phyloP scores from a whole-genome alignment of 2,329 filamentous ascomycete species.

The Phialemonium atrogriseum region DNA sequence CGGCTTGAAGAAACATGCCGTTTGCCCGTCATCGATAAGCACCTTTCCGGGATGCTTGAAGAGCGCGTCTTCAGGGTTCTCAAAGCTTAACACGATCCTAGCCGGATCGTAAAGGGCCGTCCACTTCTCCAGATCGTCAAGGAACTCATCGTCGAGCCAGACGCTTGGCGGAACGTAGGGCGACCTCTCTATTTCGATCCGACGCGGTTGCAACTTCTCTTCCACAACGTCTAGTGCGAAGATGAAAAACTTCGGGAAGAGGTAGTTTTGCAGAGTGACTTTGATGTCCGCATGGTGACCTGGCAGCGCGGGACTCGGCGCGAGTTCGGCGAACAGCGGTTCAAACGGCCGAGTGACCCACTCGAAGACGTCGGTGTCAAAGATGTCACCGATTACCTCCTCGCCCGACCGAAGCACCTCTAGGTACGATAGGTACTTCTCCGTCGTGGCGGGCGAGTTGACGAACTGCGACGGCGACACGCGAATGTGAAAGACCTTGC shows the following conservation, averaged over 20 bases:
- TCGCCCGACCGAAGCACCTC: slow-evolving; percentile 6
- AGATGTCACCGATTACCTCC: slow-evolving; percentile 7
- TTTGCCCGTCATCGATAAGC: background rate
- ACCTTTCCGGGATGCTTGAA: slow-evolving; percentile 2
- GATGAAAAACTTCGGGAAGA: slow-evolving; percentile 1
- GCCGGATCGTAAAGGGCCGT: slow-evolving; percentile 2
- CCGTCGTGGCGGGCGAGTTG: slow-evolving; percentile 6
- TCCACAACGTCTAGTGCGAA: slow-evolving; percentile 6
- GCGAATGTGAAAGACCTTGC: slow-evolving; percentile 6
- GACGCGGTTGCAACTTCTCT: slow-evolving; percentile 3
- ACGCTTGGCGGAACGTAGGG: too few relatives aligned
- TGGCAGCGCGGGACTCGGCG: slow-evolving; percentile 1
- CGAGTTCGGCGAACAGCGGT: slow-evolving; percentile 1
- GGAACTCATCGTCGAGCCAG: slow-evolving; percentile 1
- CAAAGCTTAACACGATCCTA: slow-evolving; percentile 1
- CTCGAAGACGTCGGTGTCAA: slow-evolving; percentile 6
- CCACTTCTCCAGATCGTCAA: slow-evolving; percentile 2
- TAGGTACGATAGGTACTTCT: slow-evolving; percentile 11
- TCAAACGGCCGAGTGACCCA: slow-evolving; percentile 3
- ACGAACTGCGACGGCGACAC: slow-evolving; percentile 4
- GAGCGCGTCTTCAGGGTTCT: slow-evolving; percentile 1
- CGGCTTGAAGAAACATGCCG: slow-evolving; percentile 3
- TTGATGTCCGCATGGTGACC: background rate
- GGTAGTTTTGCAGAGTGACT: slow-evolving; percentile 3
- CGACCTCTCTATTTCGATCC: too few relatives aligned